Evolutionary conservation across 1,284 basidiomycete genomes (phyloP).

Genomic region (Tylopilus sp.): DNA sequence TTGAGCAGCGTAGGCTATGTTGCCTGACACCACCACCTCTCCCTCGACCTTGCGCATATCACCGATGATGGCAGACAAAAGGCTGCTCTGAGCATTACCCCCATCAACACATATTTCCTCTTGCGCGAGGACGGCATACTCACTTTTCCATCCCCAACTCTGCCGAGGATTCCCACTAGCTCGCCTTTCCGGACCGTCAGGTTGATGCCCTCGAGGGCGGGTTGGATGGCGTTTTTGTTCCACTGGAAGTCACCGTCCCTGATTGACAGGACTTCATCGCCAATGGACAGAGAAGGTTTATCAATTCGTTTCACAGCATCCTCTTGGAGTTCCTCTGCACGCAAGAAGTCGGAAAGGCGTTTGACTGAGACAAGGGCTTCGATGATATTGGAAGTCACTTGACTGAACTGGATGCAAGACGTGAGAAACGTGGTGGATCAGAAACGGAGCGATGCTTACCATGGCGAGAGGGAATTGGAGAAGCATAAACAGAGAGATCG

Average conservation of each 20-base stretch:
- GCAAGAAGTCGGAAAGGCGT: slow-evolving; percentile 76
- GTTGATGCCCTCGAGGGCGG: slow-evolving; percentile 75
- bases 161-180: slow-evolving; percentile 79
- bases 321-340: slow-evolving; percentile 73
- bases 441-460: slow-evolving; percentile 38
- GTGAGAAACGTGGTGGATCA: slow-evolving; percentile 1
- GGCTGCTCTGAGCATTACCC: slow-evolving; percentile 47
- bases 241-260: slow-evolving; percentile 75
- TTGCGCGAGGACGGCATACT: slow-evolving; percentile 9
- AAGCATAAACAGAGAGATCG: slow-evolving; percentile 89
- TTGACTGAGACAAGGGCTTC: slow-evolving; percentile 83
- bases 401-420: slow-evolving; percentile 47
- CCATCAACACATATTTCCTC: not conserved
- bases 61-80: slow-evolving; percentile 76
- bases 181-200: slow-evolving; percentile 81
- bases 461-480: slow-evolving; percentile 86
- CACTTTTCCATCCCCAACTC: slow-evolving; percentile 91
- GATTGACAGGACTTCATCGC: slow-evolving; percentile 71
- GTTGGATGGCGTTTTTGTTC: slow-evolving; percentile 51
- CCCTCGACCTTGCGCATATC: slow-evolving; percentile 84
- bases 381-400: slow-evolving; percentile 73
- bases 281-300: slow-evolving; percentile 43
- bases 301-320: slow-evolving; percentile 59
- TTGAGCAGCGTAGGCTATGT: slow-evolving; percentile 85
- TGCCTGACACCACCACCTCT: slow-evolving; percentile 64